Conservation (phyloP, 106 monocot genomes). For the Agapanthus africanus region DNA sequence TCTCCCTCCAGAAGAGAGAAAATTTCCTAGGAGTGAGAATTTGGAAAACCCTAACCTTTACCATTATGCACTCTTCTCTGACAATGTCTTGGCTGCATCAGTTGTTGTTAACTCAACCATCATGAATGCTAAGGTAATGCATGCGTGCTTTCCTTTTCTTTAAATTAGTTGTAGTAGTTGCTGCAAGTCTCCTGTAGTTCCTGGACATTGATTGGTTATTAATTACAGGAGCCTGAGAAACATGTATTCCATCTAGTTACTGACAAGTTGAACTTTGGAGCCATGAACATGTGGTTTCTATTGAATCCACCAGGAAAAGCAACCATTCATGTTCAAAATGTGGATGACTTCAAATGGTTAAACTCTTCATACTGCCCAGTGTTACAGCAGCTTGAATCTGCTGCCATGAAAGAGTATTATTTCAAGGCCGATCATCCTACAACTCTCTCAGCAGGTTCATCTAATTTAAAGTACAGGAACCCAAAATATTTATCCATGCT, state of each 20-base stretch:
- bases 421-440: conserved; percentile 64
- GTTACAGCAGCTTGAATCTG: conserved; percentile 63
- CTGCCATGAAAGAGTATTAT: conserved; percentile 75
- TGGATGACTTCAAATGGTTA: conserved; percentile 78
- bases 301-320: conserved; percentile 70
- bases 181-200: not conserved
- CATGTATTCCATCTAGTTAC: conserved; percentile 81
- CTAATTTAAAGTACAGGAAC: conserved; percentile 62
- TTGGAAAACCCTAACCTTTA: conserved; percentile 57
- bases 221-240: conserved; percentile 67
- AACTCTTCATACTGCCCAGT: conserved; percentile 80
- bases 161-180: not conserved
- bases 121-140: conserved; percentile 65
- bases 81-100: conserved; percentile 78
- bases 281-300: conserved; percentile 87
- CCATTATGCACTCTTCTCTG: conserved; percentile 79
- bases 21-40: conserved; percentile 60
- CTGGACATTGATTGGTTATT: not conserved
- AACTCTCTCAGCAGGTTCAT: conserved; percentile 61
- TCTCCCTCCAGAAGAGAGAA: conserved; percentile 53
- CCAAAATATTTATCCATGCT: conserved; percentile 77
- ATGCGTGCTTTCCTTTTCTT: not conserved
- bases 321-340: conserved; percentile 76
- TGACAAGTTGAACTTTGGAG: conserved; percentile 82
- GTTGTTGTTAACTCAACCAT: conserved; percentile 82